Evolutionary conservation across 2,329 filamentous ascomycete species (phyloP).

Genomic region (Immersiporthe knoxdaviesiana): DNA sequence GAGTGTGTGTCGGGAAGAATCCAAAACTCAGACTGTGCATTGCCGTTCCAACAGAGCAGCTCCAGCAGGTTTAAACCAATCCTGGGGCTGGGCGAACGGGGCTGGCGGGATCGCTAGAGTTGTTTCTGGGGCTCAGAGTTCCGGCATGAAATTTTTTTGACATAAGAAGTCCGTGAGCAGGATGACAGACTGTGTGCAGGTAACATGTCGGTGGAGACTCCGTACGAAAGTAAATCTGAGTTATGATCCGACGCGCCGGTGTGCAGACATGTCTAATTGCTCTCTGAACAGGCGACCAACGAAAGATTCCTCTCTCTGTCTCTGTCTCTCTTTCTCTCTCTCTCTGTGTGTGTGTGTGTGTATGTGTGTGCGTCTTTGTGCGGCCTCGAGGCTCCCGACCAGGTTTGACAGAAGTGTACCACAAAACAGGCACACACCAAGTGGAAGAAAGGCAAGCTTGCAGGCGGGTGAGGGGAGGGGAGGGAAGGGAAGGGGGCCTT

Average conservation of each 20-base stretch:
- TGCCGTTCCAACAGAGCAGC: slow-evolving; percentile 31
- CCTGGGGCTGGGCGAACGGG: slow-evolving; percentile 26
- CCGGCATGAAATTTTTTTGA: slow-evolving; percentile 29
- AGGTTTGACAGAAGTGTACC: slow-evolving; percentile 22
- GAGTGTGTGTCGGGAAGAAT: slow-evolving; percentile 26
- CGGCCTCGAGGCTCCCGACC: slow-evolving; percentile 20
- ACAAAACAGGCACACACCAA: slow-evolving; percentile 22
- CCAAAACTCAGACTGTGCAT: slow-evolving; percentile 27
- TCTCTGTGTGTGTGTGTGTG: neutral
- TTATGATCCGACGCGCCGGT: slow-evolving; percentile 28
- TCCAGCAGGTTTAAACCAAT: slow-evolving; percentile 29
- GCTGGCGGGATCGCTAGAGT: slow-evolving; percentile 29
- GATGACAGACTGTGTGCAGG: slow-evolving; percentile 29
- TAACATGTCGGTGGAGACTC: slow-evolving; percentile 20
- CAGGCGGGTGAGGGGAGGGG: slow-evolving; percentile 6
- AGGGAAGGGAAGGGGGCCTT: neutral
- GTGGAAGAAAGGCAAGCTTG: slow-evolving; percentile 14
- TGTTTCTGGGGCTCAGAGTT: slow-evolving; percentile 26
- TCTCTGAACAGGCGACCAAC: slow-evolving; percentile 30
- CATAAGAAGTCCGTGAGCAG: slow-evolving; percentile 30
- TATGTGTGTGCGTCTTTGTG: neutral
- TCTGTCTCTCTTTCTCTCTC: neutral
- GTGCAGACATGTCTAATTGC: slow-evolving; percentile 19
- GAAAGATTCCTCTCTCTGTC: neutral
- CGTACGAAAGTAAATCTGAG: slow-evolving; percentile 24